Evolutionary conservation across 1,284 basidiomycete genomes (phyloP).

Genomic region (Blastosporella zonata): DNA sequence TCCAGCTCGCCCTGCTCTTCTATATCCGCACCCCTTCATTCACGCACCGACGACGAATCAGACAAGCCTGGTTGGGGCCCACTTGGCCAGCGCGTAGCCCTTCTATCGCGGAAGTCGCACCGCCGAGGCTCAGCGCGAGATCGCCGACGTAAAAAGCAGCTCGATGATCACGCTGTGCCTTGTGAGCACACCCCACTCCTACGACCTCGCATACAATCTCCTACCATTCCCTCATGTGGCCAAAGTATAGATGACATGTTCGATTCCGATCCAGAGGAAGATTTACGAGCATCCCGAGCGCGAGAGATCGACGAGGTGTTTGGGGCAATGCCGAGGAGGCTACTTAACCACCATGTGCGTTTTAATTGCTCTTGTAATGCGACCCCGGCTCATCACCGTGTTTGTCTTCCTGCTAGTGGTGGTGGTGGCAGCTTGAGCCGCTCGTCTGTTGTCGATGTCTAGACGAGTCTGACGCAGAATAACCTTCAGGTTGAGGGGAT

Average conservation of each 20-base stretch:
- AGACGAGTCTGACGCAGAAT: constrained; percentile 39
- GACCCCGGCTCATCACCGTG: constrained; percentile 10
- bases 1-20: constrained; percentile 68
- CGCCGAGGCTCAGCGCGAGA: background rate
- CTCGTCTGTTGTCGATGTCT: constrained; percentile 53
- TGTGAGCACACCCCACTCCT: constrained; percentile 23
- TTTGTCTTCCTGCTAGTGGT: constrained; percentile 60
- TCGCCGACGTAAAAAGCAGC: constrained; percentile 7
- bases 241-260: constrained; percentile 7
- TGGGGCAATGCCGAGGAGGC: constrained; percentile 64
- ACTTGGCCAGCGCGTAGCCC: constrained; percentile 52
- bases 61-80: constrained; percentile 52
- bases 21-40: constrained; percentile 67
- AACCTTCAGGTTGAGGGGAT: no score
- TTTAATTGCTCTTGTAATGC: background rate
- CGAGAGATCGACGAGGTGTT: constrained; percentile 48
- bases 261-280: constrained; percentile 26
- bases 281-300: constrained; percentile 33
- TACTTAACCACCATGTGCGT: constrained; percentile 67
- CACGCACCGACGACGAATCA: constrained; percentile 45
- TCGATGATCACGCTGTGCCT: background rate
- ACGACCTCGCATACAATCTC: constrained; percentile 11
- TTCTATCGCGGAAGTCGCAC: constrained; percentile 24
- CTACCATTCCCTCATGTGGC: constrained; percentile 12
- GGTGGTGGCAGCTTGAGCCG: constrained; percentile 72